Evolutionary conservation across 345 rosid species (phyloP), one percentile per base, ranked within the genome.

Genomic region (Salix brachista): DNA sequence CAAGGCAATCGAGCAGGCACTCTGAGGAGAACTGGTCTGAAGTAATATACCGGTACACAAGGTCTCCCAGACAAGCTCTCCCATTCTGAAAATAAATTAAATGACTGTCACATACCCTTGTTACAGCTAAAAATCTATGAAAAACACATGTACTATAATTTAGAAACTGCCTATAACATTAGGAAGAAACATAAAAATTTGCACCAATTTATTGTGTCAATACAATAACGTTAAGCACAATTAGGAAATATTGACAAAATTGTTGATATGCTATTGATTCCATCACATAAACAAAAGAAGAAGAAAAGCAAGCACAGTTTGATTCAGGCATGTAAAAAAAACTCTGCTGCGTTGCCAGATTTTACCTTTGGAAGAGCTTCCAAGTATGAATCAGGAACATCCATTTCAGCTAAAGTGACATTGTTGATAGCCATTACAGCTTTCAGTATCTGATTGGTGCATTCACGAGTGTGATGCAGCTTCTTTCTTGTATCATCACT

Each of bases 361-460:
- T 62, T 69, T 52, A 93, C 99, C 97, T 93, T 91, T 30, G 99
- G 99, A 75, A 94, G 95, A 82, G 98, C 74, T 46, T 92, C 97
- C 39, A 91, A 82, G 79, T 88, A 96, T 7, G 95, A 88, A n/a
- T 94, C 90, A 10, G 99, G 99, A 79, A 96, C 87, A 60, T 91
- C 97, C 97, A 96, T 96, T n/a, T 93, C 99, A 36, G 87, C 85
- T 73, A 96, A 83, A 48, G 97, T 86, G 71, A 83, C 81, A 77
- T 88, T 87, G 84, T 96, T 96, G 84, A 96, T 96, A 48, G 99
- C 98, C 98, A 96, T 90, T 28, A 97, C 94, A 73, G 98, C 99
- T 84, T 96, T 96, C 5, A 96, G 86, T 81, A 96, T 96, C 87
- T 96, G 99, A 80, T 89, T 96, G 12, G 98, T 87, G 86, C 98